These are phyloP conservation scores for Suhomyces prunicola DNA, from an alignment of 805 yeast species.

Conservation along the genomic window DNA sequence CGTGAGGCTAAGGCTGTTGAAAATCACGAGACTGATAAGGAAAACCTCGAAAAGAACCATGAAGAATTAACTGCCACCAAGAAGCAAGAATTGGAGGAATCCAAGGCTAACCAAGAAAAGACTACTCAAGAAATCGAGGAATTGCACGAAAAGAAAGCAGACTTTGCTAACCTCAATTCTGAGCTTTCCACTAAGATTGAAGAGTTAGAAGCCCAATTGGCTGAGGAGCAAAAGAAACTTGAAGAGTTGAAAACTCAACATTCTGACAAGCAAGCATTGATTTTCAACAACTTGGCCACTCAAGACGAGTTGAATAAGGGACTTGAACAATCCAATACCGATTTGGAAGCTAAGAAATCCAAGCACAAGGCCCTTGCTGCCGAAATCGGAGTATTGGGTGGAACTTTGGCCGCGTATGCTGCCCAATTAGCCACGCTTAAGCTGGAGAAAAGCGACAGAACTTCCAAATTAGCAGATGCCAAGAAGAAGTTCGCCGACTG, in stretches of 20 bases:
- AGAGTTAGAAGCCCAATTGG: conserved; percentile 41
- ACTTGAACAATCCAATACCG: conserved; percentile 34
- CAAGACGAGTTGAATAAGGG: conserved; percentile 43
- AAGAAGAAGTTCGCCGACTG: conserved; percentile 38
- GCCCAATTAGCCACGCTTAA: conserved; percentile 39
- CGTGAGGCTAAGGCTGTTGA: conserved; percentile 47
- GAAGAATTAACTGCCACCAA: conserved; percentile 45
- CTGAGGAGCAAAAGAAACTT: conserved; percentile 34
- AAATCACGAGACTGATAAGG: conserved; percentile 45
- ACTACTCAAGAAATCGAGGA: conserved; percentile 45
- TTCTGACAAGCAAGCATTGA: conserved; percentile 25
- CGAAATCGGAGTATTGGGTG: conserved; percentile 44
- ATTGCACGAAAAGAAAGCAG: conserved; percentile 41
- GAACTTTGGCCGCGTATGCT: conserved; percentile 43
- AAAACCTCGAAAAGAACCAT: conserved; percentile 39
- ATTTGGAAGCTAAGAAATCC: conserved; percentile 35
- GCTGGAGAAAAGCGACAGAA: conserved; percentile 36
- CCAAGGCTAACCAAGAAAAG: conserved; percentile 39
- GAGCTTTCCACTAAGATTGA: conserved; percentile 39
- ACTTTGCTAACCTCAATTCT: conserved; percentile 36
- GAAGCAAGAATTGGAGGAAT: conserved; percentile 40
- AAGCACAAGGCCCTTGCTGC: conserved; percentile 34
- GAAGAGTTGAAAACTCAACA: conserved; percentile 32
- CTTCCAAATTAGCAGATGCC: conserved; percentile 39
- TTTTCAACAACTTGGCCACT: conserved; percentile 26